Base-by-base conservation (phyloP, 208 protist species). In the Wallacemonas rigidus region DNA sequence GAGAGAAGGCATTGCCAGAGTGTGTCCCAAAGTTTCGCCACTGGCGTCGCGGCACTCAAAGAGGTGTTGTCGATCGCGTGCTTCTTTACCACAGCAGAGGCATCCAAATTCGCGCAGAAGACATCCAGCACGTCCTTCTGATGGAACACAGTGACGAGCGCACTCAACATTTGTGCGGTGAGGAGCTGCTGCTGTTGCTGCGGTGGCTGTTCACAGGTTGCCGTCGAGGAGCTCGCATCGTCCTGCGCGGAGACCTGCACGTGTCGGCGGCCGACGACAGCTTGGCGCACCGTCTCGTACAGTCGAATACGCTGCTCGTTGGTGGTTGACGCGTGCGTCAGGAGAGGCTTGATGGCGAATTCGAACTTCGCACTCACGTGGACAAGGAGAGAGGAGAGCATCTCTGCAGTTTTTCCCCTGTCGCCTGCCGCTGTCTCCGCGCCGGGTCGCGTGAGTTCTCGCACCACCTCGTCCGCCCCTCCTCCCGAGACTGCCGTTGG, bases 11-110 rank as follows among this genome's bases (percentile, higher is more conserved):
- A 35, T 26, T 26, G 26, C 26, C 26, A 26, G 26, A 26, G 26
- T 26, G 26, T 26, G 26, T 26, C 26, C 26, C 26, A 26, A 26
- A 26, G 26, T 26, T 26, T 26, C 26, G 26, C 26, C 26, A 26
- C 26, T 26, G 26, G 60, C 55, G 67, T 72, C 68, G 48, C 71
- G 60, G 26, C 63, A 60, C n/a, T 17, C 40, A 53, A 75, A 26
- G 26, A 26, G 26, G 26, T 26, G 26, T 26, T 26, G 26, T 26
- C 26, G 26, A 26, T 26, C 26, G 26, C 56, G 41, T 74, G 55
- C 41, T 72, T 69, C 26, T 15, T 48, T 17, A 74, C 44, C 14
- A n/a, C 14, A 35, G 53, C 15, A 62, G 50, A 60, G 55, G 38
- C 44, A 3, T 51, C 35, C 57, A 63, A 39, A 9, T 44, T 63